Evolutionary conservation across 192 early-diverging fungal species (phyloP), one percentile per base, ranked within the genome.

Genomic region (Coemansia sp.): DNA sequence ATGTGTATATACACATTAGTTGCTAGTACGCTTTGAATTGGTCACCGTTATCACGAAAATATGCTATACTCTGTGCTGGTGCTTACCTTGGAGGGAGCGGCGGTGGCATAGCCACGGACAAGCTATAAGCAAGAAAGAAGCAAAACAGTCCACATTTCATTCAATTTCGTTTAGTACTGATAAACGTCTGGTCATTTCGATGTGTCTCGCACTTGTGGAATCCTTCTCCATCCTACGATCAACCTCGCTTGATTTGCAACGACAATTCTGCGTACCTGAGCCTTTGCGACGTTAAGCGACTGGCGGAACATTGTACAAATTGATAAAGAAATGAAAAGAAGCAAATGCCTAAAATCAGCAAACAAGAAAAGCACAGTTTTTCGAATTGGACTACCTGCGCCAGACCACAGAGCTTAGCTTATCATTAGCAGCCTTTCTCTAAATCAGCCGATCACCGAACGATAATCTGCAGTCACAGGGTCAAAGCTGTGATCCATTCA

Each of bases 21-120:
- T 33, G 42, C 47, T 65, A 49, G 43, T 65, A 42, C 0, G 4
- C 55, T 22, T n/a, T 33, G 5, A 15, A 27, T 15, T 33, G 60
- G 31, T 31, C 16, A 3, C 29, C 5, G 20, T 10, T 44, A 27
- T 46, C 15, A 31, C n/a, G 12, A 46, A 41, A 31, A 15, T 18
- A n/a, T 57, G 8, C 59, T 12, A 16, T 65, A n/a, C 16, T 36
- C 34, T 34, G 29, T 15, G 47, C 59, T 7, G 3, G 3, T 33
- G 52, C 55, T 12, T 88, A 88, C 87, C 87, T 88, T 89, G 77
- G 72, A 52, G 31, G 74, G 54, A 12, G 80, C 62, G 63, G 86
- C 81, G 36, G 88, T 73, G 66, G 89, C 88, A 76, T 90, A 90
- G 73, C 85, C 83, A 65, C 89, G 89, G 63, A 76, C 79, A 75